Conservation (phyloP, 805 yeast genomes). For the Cyberlindnera mycetangii region DNA sequence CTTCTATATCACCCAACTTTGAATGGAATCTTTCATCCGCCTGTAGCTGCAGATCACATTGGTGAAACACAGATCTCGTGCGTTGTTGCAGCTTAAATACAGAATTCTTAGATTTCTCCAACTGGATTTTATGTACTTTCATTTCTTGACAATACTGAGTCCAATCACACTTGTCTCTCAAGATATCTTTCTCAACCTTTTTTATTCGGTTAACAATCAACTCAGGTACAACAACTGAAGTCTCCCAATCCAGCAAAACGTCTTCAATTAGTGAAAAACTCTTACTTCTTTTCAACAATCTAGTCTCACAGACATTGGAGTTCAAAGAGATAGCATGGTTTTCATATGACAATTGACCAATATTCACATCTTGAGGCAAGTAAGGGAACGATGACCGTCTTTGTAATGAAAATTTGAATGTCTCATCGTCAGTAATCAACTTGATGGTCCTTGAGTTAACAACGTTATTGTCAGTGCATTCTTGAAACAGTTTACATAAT, state of each 20-base stretch:
- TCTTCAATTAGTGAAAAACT: slow-evolving; percentile 36
- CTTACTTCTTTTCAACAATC: slow-evolving; percentile 29
- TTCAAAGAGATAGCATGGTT: slow-evolving; percentile 20
- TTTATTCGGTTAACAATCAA: slow-evolving; percentile 14
- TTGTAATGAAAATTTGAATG: slow-evolving; percentile 9
- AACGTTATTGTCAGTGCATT: background rate
- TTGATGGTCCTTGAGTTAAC: background rate
- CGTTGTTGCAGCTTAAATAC: slow-evolving; percentile 14
- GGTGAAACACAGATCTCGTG: slow-evolving; percentile 18
- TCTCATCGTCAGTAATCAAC: slow-evolving; percentile 14
- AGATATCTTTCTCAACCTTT: slow-evolving; percentile 4
- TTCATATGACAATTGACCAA: slow-evolving; percentile 26
- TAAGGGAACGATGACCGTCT: slow-evolving; percentile 42
- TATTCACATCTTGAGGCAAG: slow-evolving; percentile 32
- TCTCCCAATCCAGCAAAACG: slow-evolving; percentile 12
- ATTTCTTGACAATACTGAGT: slow-evolving; percentile 1
- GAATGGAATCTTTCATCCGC: slow-evolving; percentile 32
- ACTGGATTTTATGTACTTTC: background rate
- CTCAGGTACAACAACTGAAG: slow-evolving; percentile 11
- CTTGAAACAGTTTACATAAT: background rate
- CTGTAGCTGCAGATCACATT: slow-evolving; percentile 23
- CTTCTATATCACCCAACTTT: slow-evolving; percentile 48
- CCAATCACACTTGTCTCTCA: background rate
- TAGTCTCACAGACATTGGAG: slow-evolving; percentile 1
- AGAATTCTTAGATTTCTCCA: slow-evolving; percentile 2